These are phyloP conservation scores for Sarcomyxa edulis DNA, from an alignment of 768 basidiomycete genomes.

Conservation along the genomic window DNA sequence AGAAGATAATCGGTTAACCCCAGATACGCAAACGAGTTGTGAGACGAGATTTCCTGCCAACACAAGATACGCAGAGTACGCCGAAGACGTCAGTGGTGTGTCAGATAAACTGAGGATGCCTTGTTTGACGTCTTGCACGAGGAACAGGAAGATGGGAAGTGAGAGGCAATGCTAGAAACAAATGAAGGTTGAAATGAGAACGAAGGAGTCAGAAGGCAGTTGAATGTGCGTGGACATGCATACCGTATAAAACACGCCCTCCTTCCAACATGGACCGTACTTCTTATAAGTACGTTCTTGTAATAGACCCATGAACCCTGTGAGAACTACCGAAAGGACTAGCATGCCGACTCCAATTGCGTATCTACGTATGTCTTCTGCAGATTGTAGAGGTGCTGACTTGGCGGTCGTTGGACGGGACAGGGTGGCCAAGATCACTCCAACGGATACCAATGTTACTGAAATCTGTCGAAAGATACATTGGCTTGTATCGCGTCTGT, in stretches of 20 bases:
- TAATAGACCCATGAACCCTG: conserved; percentile 62
- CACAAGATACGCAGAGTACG: conserved; percentile 46
- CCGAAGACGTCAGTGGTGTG: conserved; percentile 22
- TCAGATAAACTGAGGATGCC: conserved; percentile 45
- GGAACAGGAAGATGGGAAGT: conserved; percentile 69
- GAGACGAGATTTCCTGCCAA: conserved; percentile 62
- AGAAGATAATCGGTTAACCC: conserved; percentile 77
- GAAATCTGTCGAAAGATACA: conserved; percentile 37
- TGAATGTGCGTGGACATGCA: no score
- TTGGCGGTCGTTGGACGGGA: conserved; percentile 42
- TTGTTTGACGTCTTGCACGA: conserved; percentile 49
- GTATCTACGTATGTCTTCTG: conserved; percentile 42
- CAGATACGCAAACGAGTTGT: conserved; percentile 78
- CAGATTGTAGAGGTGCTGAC: conserved; percentile 12
- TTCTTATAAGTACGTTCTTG: conserved; percentile 72
- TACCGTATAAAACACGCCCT: conserved; percentile 83
- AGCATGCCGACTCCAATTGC: conserved; percentile 67
- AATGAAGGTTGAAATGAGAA: background rate
- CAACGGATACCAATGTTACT: conserved; percentile 61
- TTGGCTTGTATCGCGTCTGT: background rate
- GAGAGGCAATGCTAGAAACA: conserved; percentile 65
- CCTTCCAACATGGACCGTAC: conserved; percentile 79
- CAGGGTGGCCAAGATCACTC: conserved; percentile 69
- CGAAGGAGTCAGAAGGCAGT: background rate
- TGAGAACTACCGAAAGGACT: conserved; percentile 57